Percentiles rank a stretch among this genome's conserved stretches.
These are phyloP conservation scores for Colletotrichum incanum DNA, from an alignment of 2,329 filamentous ascomycete species.

Conservation along the genomic window DNA sequence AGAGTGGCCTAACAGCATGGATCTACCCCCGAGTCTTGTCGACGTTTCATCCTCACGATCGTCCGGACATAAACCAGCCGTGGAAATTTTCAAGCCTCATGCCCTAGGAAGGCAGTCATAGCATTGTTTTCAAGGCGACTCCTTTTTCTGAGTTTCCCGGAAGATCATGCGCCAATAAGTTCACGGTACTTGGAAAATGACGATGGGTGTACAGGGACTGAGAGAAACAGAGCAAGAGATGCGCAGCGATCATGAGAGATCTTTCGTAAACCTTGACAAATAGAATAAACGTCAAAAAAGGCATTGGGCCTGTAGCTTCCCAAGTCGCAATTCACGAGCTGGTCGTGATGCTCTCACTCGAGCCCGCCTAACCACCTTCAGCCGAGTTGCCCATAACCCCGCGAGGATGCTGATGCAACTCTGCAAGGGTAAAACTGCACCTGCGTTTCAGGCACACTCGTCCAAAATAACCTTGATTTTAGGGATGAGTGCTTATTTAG, in stretches of 20 bases:
- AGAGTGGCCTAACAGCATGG: slow-evolving; percentile 7
- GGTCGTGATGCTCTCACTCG: not conserved
- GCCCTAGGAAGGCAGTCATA: not conserved
- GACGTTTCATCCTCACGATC: slow-evolving; percentile 41
- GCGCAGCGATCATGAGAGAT: slow-evolving; percentile 23
- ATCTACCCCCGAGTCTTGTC: slow-evolving; percentile 17
- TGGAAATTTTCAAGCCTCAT: not conserved
- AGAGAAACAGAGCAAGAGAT: slow-evolving; percentile 7
- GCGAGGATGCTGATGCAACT: slow-evolving; percentile 16
- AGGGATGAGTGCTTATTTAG: slow-evolving; percentile 32
- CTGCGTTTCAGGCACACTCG: slow-evolving; percentile 24
- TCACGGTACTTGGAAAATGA: slow-evolving; percentile 19
- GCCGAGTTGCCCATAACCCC: not conserved
- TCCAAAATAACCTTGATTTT: slow-evolving; percentile 36
- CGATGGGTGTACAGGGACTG: not conserved
- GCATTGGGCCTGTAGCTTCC: not conserved
- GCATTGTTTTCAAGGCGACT: not conserved
- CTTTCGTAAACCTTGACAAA: not conserved
- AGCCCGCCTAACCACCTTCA: not conserved
- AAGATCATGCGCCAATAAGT: slow-evolving; percentile 12
- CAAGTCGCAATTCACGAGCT: not conserved
- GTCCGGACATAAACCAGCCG: slow-evolving; percentile 26
- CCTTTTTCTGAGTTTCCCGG: not conserved
- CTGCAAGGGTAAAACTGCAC: slow-evolving; percentile 16
- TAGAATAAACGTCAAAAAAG: not conserved